phyloP scores from a whole-genome alignment of 169 alveolate species.

The Eimeria falciformis region DNA sequence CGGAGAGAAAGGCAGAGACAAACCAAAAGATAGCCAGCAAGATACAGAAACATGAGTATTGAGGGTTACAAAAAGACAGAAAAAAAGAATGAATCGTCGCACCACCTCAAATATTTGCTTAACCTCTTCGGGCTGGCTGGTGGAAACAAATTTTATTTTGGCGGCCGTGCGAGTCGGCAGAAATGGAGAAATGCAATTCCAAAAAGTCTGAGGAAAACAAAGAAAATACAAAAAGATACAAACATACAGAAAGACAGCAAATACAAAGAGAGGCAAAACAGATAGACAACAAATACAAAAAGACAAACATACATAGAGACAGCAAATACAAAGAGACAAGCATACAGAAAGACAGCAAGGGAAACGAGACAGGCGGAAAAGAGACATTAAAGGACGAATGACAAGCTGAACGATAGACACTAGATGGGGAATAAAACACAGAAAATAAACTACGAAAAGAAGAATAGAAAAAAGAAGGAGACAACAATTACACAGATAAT shows the following conservation, averaged over 20 bases:
- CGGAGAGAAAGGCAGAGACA: not conserved
- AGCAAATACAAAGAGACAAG: not conserved
- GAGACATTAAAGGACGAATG: too few relatives aligned
- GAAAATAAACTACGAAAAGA: too few relatives aligned
- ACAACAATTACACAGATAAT: too few relatives aligned
- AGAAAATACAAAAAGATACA: not conserved
- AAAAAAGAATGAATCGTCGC: not conserved
- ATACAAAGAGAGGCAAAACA: not conserved
- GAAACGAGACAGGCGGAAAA: not conserved
- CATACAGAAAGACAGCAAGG: not conserved
- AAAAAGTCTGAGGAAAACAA: constrained; percentile 55
- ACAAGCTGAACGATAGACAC: too few relatives aligned
- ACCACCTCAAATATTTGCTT: constrained; percentile 48
- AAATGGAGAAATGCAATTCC: constrained; percentile 68
- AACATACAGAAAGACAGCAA: not conserved
- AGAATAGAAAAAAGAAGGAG: too few relatives aligned
- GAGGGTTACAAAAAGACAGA: not conserved
- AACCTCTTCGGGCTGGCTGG: constrained; percentile 29
- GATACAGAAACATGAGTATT: not conserved
- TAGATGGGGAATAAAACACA: too few relatives aligned
- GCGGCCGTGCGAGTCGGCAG: constrained; percentile 64
- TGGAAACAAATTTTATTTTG: constrained; percentile 34
- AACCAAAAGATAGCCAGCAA: not conserved
- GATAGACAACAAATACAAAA: not conserved
- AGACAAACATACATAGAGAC: not conserved